Conservation (phyloP, 345 rosid species). For the Lepidium africanum region DNA sequence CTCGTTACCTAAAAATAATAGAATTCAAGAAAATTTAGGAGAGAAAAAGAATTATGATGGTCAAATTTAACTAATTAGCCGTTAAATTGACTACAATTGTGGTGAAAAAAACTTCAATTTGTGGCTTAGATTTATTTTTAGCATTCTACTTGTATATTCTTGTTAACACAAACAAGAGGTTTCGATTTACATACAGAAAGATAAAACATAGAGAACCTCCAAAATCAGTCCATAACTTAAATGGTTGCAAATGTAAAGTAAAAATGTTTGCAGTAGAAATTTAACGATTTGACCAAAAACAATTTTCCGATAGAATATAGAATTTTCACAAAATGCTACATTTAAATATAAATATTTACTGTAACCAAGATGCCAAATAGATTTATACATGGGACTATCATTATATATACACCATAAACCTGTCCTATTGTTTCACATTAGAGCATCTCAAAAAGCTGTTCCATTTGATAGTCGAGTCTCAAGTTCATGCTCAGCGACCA, state of each 20-base stretch:
- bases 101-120: background rate
- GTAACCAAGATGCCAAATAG: background rate
- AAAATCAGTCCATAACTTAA: no score
- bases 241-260: no score
- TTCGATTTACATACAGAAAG: background rate
- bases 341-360: background rate
- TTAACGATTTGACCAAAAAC: no score
- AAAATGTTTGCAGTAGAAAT: no score
- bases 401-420: background rate
- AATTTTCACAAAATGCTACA: background rate
- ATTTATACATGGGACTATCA: background rate
- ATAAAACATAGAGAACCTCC: background rate
- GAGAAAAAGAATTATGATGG: background rate
- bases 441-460: slow-evolving; percentile 47
- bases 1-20: background rate
- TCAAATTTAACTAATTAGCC: slow-evolving; percentile 2
- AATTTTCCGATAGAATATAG: no score
- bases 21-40: background rate
- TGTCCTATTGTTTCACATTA: background rate
- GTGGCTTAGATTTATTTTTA: slow-evolving; percentile 12
- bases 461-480: slow-evolving; percentile 53
- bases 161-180: background rate
- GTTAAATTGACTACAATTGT: slow-evolving; percentile 12
- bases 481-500: slow-evolving; percentile 88
- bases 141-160: slow-evolving; percentile 4